Conservation (phyloP, 1,139 yeast genomes). For the Candida albicans region DNA sequence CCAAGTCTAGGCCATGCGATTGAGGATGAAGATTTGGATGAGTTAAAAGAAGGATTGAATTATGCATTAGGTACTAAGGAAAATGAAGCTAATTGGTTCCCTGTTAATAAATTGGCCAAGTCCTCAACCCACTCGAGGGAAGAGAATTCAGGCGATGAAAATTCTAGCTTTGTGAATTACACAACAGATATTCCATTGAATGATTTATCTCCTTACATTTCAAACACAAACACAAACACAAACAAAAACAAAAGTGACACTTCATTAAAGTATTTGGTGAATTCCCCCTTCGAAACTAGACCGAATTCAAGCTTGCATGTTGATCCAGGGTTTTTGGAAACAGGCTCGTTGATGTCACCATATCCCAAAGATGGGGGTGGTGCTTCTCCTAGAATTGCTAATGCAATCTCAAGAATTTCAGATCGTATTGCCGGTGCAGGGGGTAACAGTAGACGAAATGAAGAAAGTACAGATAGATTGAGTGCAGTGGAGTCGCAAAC, state of each 20-base stretch:
- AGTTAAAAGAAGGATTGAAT: slow-evolving; percentile 36
- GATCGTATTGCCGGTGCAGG: slow-evolving; percentile 46
- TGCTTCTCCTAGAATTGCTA: slow-evolving; percentile 26
- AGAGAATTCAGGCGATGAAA: neutral
- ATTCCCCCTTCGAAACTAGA: slow-evolving; percentile 6
- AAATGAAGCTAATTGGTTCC: slow-evolving; percentile 34
- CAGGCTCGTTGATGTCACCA: slow-evolving; percentile 12
- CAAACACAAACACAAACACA: slow-evolving; percentile 1
- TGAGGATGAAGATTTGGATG: slow-evolving; percentile 31
- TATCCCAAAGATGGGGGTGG: slow-evolving; percentile 8
- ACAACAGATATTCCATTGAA: slow-evolving; percentile 24
- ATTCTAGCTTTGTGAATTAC: slow-evolving; percentile 11
- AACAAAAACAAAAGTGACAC: neutral
- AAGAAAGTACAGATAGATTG: slow-evolving; percentile 3
- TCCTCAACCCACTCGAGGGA: slow-evolving; percentile 2
- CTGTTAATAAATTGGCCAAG: slow-evolving; percentile 18
- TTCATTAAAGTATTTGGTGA: neutral
- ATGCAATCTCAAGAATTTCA: slow-evolving; percentile 35
- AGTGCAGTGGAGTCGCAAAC: slow-evolving; percentile 6
- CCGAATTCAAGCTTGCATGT: neutral
- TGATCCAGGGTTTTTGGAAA: slow-evolving; percentile 14
- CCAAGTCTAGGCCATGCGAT: slow-evolving; percentile 7
- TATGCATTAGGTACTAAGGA: slow-evolving; percentile 37
- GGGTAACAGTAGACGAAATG: slow-evolving; percentile 16
- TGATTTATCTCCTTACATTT: slow-evolving; percentile 6